Evolutionary conservation across 805 yeast genomes (phyloP), one percentile per base, ranked within the genome.

Genomic region (Ogataea siamensis): DNA sequence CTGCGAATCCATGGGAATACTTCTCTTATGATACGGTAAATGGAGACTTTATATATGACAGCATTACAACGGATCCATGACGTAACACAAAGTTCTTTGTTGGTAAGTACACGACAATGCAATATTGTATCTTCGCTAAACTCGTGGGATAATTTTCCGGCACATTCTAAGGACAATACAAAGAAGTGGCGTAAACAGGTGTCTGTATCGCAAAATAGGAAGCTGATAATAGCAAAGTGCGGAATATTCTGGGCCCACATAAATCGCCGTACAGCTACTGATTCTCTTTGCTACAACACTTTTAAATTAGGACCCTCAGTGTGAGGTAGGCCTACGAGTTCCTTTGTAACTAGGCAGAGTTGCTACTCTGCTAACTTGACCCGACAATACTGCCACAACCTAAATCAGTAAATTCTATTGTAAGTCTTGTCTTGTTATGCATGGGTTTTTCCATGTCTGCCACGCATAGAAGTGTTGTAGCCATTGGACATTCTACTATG

Each of bases 1-100:
- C 18, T 38, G 32, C 14, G 41, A 38, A 18, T 38, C 37, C 41
- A 38, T 38, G 20, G 13, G 26, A 14, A 17, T 18, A 8, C n/a
- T n/a, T n/a, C n/a, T n/a, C n/a, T n/a, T n/a, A n/a, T n/a, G n/a
- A n/a, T n/a, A n/a, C 14, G 27, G 25, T 13, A 14, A 9, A 8
- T n/a, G 20, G 14, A 5, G 31, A n/a, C 21, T 21, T 37, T 37
- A 31, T 31, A 37, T 37, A 37, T 10, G 23, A 12, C 16, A 16
- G 34, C 28, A 22, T 32, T 26, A 17, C 26, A 17, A 11, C 4
- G 11, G 20, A 13, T 26, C 27, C 14, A 18, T 37, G 40, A 37
- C 40, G 40, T 37, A 37, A 37, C 29, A 6, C 16, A 11, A 2
- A 11, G n/a, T 8, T 15, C 14, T 7, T 7, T 10, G 9, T 27